Evolutionary conservation across 768 basidiomycete species (phyloP).

Genomic region (Tulasnella sp.): DNA sequence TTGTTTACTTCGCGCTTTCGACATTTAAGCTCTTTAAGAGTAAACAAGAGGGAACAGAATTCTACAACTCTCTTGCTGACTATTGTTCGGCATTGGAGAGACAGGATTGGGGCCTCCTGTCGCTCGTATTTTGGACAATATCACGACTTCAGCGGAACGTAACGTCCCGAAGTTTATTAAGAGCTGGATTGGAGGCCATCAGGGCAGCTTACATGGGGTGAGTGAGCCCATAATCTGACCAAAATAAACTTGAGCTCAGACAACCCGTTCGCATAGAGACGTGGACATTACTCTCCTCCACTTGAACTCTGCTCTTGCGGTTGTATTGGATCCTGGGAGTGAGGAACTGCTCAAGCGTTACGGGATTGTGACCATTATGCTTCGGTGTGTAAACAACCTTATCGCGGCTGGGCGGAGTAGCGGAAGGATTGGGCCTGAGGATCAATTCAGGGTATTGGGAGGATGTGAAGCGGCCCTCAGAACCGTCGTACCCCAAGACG

Average conservation of each 20-base stretch:
- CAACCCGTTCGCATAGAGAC: not conserved
- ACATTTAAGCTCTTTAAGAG: no score
- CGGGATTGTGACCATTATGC: not conserved
- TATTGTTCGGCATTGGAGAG: not conserved
- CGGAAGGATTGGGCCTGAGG: not conserved
- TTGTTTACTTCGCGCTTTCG: no score
- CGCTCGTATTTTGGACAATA: not conserved
- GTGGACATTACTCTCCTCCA: not conserved
- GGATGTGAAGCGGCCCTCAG: not conserved
- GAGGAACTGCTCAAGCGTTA: not conserved
- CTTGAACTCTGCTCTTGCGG: not conserved
- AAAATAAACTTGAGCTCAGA: not conserved
- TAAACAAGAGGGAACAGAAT: no score
- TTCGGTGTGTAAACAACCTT: not conserved
- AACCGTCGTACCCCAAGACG: not conserved
- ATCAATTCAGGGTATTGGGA: not conserved
- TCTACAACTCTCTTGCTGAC: not conserved
- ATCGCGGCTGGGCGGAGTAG: not conserved
- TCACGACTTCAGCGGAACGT: not conserved
- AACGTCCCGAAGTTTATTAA: rapidly evolving
- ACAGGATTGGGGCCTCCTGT: not conserved
- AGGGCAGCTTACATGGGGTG: not conserved
- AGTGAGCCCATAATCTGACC: not conserved
- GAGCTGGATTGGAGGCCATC: not conserved
- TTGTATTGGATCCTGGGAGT: not conserved